phyloP scores from a whole-genome alignment of 106 monocot species.

The Hemerocallis citrina region DNA sequence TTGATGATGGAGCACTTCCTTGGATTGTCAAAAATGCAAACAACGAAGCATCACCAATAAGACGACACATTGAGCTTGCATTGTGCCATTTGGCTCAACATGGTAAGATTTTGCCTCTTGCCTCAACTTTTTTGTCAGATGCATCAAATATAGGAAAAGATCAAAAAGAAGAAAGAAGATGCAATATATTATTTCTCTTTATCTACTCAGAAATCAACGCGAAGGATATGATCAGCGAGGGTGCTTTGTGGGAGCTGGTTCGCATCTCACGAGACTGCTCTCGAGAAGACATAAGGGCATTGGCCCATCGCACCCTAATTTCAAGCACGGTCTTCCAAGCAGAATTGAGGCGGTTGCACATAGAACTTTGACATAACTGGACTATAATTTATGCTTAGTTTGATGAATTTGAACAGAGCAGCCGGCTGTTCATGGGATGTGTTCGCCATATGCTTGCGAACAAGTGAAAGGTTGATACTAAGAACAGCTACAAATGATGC shows the following conservation, averaged over 20 bases:
- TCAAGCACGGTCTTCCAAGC: conserved; percentile 66
- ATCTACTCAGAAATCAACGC: conserved; percentile 75
- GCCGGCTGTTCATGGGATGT: background rate
- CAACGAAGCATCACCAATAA: conserved; percentile 87
- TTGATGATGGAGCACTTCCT: conserved; percentile 89
- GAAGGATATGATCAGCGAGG: conserved; percentile 78
- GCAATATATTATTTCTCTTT: background rate
- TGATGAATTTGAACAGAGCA: background rate
- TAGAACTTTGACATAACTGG: conserved; percentile 41
- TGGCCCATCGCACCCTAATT: conserved; percentile 74
- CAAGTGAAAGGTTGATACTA: background rate
- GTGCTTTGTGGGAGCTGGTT: conserved; percentile 96
- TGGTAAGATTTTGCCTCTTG: conserved; percentile 38
- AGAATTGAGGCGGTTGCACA: conserved; percentile 67
- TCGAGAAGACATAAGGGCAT: conserved; percentile 74
- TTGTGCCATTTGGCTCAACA: conserved; percentile 95
- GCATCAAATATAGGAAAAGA: background rate
- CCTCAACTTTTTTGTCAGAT: background rate
- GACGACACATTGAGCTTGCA: conserved; percentile 94
- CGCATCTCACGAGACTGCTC: conserved; percentile 94
- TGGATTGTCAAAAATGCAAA: conserved; percentile 99
- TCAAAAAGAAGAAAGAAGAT: no score
- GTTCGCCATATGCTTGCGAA: background rate
- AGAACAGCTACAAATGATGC: background rate
- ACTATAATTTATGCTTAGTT: background rate